Conservation (phyloP, 2,329 filamentous ascomycete species). For the Sporothrix pseudoabietina region DNA sequence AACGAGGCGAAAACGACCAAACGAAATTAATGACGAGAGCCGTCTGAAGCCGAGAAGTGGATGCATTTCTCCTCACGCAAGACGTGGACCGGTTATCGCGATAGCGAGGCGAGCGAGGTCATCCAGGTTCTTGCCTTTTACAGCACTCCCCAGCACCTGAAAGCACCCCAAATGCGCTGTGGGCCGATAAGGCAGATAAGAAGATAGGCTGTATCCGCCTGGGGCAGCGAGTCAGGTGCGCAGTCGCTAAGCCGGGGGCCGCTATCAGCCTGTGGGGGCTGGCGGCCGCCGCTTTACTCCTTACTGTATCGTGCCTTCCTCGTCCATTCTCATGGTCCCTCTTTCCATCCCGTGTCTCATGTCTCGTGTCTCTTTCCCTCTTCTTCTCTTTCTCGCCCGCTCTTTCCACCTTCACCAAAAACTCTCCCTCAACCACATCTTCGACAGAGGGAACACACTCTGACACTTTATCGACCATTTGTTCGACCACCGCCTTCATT, state of each 20-base stretch:
- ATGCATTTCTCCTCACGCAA: background rate
- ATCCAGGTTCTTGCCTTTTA: conserved; percentile 12
- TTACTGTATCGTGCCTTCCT: conserved; percentile 14
- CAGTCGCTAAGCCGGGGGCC: background rate
- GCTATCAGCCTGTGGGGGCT: background rate
- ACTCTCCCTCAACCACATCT: background rate
- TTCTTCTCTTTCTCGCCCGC: background rate
- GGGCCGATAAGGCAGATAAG: conserved; percentile 11
- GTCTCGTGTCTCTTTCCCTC: background rate
- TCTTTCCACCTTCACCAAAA: background rate
- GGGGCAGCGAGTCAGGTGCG: conserved; percentile 9
- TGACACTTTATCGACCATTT: background rate
- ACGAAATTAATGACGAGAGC: background rate
- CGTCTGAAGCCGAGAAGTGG: conserved; percentile 14
- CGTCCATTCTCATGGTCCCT: background rate
- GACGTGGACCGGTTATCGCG: background rate
- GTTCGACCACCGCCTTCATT: background rate
- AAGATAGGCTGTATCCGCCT: background rate
- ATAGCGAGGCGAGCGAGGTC: conserved; percentile 10
- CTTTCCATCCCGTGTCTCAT: background rate
- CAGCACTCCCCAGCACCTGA: background rate
- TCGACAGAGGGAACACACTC: background rate
- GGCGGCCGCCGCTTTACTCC: background rate
- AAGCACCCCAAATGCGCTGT: background rate
- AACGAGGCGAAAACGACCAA: background rate